Base-by-base conservation (phyloP, 345 rosid genomes). In the Sisymbrium irio region DNA sequence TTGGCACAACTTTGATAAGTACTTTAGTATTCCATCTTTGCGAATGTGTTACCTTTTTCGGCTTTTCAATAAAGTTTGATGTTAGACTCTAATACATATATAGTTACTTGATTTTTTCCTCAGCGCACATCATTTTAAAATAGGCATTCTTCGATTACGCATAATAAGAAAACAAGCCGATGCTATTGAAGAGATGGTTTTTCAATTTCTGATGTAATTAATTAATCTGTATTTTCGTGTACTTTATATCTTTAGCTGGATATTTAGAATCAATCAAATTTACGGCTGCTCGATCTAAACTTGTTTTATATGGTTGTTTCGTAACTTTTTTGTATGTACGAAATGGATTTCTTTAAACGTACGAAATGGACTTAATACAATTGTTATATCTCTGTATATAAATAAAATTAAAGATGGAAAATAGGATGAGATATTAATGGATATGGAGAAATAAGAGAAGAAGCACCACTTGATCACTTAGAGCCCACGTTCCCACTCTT, bases 401-500 rank as follows among this genome's bases (percentile, higher is more conserved):
- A 25, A 15, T 15, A 22, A 27, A 7, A 27, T 14, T 30, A 19
- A 51, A 37, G 4, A 41, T 18, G 2, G 2, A 10, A 63, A 56
- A 45, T 0, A 64, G 55, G 70, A 77, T 63, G 70, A 63, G 70
- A 64, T 71, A 70, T 57, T 54, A 65, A 71, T 56, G 72, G 76
- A 57, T 58, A 71, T 41, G 56, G 37, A 76, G 66, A 56, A 62
- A 60, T 51, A 62, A 69, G 75, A 77, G 62, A 47, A 58, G 62
- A 74, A 3, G 50, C 58, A 71, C 80, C 77, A 77, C 77, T 77
- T 77, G 76, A 70, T 77, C 80, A 76, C 79, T 76, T 76, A 70
- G 75, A 69, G 66, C 71, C 80, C 80, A 76, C 71, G 80, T 76
- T 76, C 75, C 71, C 66, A 62, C 79, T 69, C 79, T 75, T 76